Base-by-base conservation (phyloP, 78 protist species). In the Speleostelium caveatum region DNA sequence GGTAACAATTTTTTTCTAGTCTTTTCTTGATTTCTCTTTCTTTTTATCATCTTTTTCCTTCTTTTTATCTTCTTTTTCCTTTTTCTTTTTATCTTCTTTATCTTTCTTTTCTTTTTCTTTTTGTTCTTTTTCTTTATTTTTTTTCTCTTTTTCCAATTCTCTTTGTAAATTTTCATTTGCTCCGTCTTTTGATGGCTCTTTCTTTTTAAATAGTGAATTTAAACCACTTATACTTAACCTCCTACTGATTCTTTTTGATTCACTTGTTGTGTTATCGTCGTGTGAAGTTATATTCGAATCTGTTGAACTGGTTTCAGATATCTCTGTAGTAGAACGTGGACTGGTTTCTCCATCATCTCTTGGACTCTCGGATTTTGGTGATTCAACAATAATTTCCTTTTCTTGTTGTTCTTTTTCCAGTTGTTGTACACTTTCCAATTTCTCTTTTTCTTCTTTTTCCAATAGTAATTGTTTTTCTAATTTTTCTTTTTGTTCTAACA, bases 51-150 rank as follows among this genome's bases (percentile, higher is more conserved):
- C 42, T 69, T 69, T 41, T 41, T 32, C 35, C 36, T 69, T 69
- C 42, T 69, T 59, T 45, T 42, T 69, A 42, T 69, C 75, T 69
- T 69, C 42, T 45, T n/a, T 6, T 45, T 69, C 75, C 10, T 69
- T 69, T 30, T 28, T 59, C 39, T 21, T 0, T 30, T 28, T 3
- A 35, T 28, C 28, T 63, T 63, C 49, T 63, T 42, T 21, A 42
- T 38, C 22, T 30, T n/a, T 69, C 30, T 17, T 69, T 45, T 26
- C 56, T 22, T 69, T 69, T 69, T 69, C 36, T 59, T 69, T 69
- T 42, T 69, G 61, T 45, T n/a, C n/a, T n/a, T n/a, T n/a, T n/a
- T n/a, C n/a, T n/a, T n/a, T n/a, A n/a, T n/a, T n/a, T n/a, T n/a
- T n/a, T n/a, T n/a, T n/a, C n/a, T n/a, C n/a, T n/a, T n/a, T n/a